Conservation (phyloP, 2,329 filamentous ascomycete species). For the Ophiocordyceps sinensis region DNA sequence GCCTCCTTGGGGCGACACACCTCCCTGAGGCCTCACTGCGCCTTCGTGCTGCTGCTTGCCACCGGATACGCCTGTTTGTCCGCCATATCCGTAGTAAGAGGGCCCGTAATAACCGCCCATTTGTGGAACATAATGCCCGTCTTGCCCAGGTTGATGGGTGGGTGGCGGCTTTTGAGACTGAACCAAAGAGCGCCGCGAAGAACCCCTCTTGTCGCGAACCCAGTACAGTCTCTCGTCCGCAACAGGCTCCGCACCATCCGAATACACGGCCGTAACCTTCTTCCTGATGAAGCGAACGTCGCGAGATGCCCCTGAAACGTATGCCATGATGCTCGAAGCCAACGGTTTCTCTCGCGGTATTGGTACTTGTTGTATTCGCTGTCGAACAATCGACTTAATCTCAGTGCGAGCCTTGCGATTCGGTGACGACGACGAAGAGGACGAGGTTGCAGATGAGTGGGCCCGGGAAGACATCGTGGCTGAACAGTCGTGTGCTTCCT, state of each 20-base stretch:
- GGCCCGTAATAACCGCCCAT: neutral
- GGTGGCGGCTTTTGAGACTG: neutral
- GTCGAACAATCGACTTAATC: neutral
- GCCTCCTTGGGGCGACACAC: neutral
- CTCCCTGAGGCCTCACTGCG: neutral
- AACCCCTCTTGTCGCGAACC: neutral
- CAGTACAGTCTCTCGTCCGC: neutral
- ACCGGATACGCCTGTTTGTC: neutral
- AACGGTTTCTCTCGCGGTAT: neutral
- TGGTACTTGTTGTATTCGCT: neutral
- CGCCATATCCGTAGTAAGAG: neutral
- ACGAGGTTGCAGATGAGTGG: neutral
- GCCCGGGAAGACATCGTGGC: neutral
- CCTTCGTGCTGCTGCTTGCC: neutral
- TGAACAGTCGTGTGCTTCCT: neutral
- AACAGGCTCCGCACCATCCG: neutral
- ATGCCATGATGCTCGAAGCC: constrained; percentile 1
- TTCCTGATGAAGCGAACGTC: neutral
- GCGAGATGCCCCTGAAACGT: neutral
- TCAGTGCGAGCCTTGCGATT: neutral
- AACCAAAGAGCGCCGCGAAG: neutral
- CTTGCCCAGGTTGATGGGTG: neutral
- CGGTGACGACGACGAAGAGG: neutral
- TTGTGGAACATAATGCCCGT: neutral
- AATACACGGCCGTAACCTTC: neutral